Base-by-base conservation (phyloP, 345 rosid genomes). In the Salix udensis region DNA sequence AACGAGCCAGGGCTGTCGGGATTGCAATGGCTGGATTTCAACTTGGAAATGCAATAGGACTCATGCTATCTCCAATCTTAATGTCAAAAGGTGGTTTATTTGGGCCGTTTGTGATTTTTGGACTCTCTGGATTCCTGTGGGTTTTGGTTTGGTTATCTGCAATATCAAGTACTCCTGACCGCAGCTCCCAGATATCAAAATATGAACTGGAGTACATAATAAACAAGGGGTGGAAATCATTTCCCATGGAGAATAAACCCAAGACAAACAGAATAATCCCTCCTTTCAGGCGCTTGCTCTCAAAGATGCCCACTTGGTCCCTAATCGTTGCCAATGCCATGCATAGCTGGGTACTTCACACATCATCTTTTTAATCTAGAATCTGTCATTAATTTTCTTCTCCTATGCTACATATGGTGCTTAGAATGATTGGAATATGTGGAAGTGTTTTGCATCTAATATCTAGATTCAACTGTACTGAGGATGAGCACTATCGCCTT, bases 11-110 rank as follows among this genome's bases (percentile, higher is more conserved):
- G 76, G 98, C 98, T 19, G 98, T 93, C 69, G 94, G 89, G 34
- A 88, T 95, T 42, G 98, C 99, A 69, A 95, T 95, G 99, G 99
- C 91, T 37, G 97, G 97, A 68, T 93, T 95, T 86, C 94, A 89
- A 79, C 91, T 92, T 80, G 99, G 99, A 81, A 90, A 87, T 86
- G 96, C 96, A 28, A 79, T 90, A 76, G 99, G 99, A 76, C 96
- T 95, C 65, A 73, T 80, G 73, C 83, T 93, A 73, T 91, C 98
- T 77, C 98, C 99, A 61, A 93, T 93, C 82, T 94, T 95, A 61
- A 93, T 93, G 96, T 90, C 93, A 42, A 86, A 86, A 86, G 96
- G 87, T 53, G 96, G 99, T 76, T 72, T 93, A 79, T 93, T 89
- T 74, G 99, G 98, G 44, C 99, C 98, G 1, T 95, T 95, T 82